Evolutionary conservation across 2,329 filamentous ascomycete genomes (phyloP).

Genomic region (Verticillium albo-atrum): DNA sequence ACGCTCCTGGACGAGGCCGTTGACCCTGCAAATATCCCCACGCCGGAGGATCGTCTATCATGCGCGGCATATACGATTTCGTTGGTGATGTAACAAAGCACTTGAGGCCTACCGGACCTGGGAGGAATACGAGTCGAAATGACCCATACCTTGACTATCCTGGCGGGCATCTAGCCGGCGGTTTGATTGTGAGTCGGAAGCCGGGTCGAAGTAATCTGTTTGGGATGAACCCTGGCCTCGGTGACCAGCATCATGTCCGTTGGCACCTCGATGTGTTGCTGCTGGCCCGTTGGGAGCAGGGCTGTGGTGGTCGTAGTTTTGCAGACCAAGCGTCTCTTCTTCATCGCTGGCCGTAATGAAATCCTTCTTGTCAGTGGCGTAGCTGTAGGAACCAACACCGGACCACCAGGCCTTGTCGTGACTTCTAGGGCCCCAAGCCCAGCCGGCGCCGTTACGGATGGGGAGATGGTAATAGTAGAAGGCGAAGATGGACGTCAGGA

Average conservation of each 20-base stretch:
- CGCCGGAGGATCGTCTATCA: background rate
- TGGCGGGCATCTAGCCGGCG: background rate
- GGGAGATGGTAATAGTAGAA: conserved; percentile 87
- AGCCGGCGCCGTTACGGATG: conserved; percentile 72
- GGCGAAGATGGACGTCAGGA: conserved; percentile 63
- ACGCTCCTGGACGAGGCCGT: background rate
- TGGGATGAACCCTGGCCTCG: background rate
- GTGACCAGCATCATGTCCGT: background rate
- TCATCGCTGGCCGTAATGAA: conserved; percentile 20
- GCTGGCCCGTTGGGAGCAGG: background rate
- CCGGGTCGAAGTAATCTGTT: background rate
- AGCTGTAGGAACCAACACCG: conserved; percentile 60
- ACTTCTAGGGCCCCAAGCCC: conserved; percentile 82
- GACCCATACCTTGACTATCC: background rate
- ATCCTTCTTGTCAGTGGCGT: conserved; percentile 38
- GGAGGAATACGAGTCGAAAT: background rate
- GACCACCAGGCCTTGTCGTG: conserved; percentile 73
- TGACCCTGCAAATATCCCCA: background rate
- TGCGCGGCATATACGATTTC: background rate
- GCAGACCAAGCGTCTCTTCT: conserved; percentile 17
- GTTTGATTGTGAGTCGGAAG: background rate
- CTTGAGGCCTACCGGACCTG: background rate
- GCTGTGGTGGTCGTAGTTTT: background rate
- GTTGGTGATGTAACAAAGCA: background rate
- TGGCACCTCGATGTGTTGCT: background rate